These are phyloP conservation scores for Leishmania lainsoni DNA, from an alignment of 208 protist species.

Conservation along the genomic window DNA sequence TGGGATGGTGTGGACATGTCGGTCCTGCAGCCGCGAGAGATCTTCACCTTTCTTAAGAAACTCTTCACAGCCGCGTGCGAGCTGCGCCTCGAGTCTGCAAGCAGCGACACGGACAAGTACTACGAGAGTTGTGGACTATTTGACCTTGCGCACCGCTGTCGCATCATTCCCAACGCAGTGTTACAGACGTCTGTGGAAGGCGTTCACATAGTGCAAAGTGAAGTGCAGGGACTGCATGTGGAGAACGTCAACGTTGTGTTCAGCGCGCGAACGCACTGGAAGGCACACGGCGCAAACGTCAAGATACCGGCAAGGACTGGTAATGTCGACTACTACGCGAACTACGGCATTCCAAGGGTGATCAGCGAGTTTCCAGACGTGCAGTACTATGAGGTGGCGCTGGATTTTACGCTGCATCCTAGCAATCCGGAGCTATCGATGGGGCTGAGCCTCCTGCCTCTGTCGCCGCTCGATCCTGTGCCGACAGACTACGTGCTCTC, in stretches of 20 bases:
- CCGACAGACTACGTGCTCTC: constrained; percentile 44
- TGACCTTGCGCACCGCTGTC: constrained; percentile 63
- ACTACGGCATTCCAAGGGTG: constrained; percentile 68
- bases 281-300: constrained; percentile 39
- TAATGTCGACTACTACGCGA: constrained; percentile 67
- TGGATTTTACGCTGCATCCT: constrained; percentile 63
- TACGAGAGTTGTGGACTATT: constrained; percentile 64
- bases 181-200: constrained; percentile 70
- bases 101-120: constrained; percentile 35
- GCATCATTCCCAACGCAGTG: constrained; percentile 78
- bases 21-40: constrained; percentile 67
- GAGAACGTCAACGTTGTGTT: constrained; percentile 73
- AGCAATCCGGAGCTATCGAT: constrained; percentile 50
- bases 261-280: constrained; percentile 83
- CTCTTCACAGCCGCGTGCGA: constrained; percentile 40
- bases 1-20: constrained; percentile 88
- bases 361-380: constrained; percentile 78
- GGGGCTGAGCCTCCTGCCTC: constrained; percentile 58
- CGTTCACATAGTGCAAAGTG: constrained; percentile 74
- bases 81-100: constrained; percentile 16
- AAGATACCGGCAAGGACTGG: constrained; percentile 31
- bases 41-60: constrained; percentile 75
- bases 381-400: constrained; percentile 85
- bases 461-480: constrained; percentile 47
- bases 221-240: constrained; percentile 82